Base-by-base conservation (phyloP, 768 basidiomycete species). In the Gelatoporia subvermispora region DNA sequence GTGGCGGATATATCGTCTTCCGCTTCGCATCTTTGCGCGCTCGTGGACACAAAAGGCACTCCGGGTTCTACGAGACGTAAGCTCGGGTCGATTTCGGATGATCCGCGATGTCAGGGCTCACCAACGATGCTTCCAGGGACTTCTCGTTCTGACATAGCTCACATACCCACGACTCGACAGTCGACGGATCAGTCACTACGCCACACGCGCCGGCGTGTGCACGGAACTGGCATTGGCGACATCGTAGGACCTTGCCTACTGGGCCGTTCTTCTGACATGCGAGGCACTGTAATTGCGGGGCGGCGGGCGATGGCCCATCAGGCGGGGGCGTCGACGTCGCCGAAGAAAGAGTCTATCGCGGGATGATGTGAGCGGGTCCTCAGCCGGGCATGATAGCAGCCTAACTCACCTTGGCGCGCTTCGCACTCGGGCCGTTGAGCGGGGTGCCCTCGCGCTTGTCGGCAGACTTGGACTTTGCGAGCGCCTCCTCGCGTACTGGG, bases 101-200 rank as follows among this genome's bases (percentile, higher is more conserved):
- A 31, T n/a, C 28, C 13, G 28, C 28, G 13, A 16, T 15, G 24
- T 4, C 8, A 71, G n/a, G n/a, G n/a, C 77, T 52, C 65, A 92
- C 93, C 58, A 92, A 65, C n/a, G 87, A 85, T 5, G 85, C 85
- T 63, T 94, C 93, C 44, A 84, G 70, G 0, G 77, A 76, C 63
- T 88, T 85, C 57, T 89, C 84, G 56, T 95, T 94, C 59, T 80
- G 75, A 62, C 93, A 96, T 22, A 94, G 65, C 43, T 95, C 93
- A 61, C 93, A 96, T 16, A 79, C 72, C 93, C 93, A 96, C 2
- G 77, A 68, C 24, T 91, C 87, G 20, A 80, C 68, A 16, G 78
- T 68, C 10, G 75, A 69, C 23, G 85, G 77, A 53, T 87, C 82
- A 5, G 80, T 73, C 39, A 79, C 65, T 10, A 82, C 81, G 34